Evolutionary conservation across 2,329 filamentous ascomycete genomes (phyloP).

Genomic region (Fusarium sterilihyphosum): DNA sequence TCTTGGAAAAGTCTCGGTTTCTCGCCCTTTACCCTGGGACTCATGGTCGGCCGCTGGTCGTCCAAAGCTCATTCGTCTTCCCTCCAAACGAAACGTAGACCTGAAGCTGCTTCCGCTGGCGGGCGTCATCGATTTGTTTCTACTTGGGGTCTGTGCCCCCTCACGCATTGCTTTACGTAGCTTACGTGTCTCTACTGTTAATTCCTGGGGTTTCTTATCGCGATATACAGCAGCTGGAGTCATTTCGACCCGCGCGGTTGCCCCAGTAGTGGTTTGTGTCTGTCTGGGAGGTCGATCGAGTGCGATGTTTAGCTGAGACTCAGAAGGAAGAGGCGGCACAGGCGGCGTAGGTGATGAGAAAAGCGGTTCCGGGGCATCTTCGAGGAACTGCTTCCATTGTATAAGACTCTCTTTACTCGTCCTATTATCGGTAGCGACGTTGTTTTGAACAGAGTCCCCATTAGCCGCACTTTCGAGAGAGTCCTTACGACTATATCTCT

Average conservation of each 20-base stretch:
- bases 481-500: conserved; percentile 9
- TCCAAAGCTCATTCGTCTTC: conserved; percentile 13
- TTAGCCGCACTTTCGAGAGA: conserved; percentile 19
- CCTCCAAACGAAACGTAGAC: conserved; percentile 32
- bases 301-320: conserved; percentile 28
- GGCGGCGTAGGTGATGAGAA: conserved; percentile 40
- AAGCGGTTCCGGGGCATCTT: conserved; percentile 37
- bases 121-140: conserved; percentile 2
- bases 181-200: conserved; percentile 39
- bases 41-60: conserved; percentile 7
- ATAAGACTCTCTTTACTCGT: conserved; percentile 41
- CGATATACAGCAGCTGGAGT: conserved; percentile 28
- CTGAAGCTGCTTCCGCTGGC: conserved; percentile 20
- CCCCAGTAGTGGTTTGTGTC: conserved; percentile 2
- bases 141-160: conserved; percentile 22
- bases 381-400: conserved; percentile 38
- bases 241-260: background rate
- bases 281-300: conserved; percentile 14
- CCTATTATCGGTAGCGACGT: background rate
- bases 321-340: conserved; percentile 39
- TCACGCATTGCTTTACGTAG: conserved; percentile 37
- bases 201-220: conserved; percentile 40
- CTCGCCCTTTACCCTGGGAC: background rate
- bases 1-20: conserved; percentile 29
- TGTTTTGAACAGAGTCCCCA: conserved; percentile 17